A percentile compares a stretch with the other conserved stretches of the same genome.
Conservation (phyloP, 2,329 filamentous ascomycete species). For the Fusarium nematophilum region DNA sequence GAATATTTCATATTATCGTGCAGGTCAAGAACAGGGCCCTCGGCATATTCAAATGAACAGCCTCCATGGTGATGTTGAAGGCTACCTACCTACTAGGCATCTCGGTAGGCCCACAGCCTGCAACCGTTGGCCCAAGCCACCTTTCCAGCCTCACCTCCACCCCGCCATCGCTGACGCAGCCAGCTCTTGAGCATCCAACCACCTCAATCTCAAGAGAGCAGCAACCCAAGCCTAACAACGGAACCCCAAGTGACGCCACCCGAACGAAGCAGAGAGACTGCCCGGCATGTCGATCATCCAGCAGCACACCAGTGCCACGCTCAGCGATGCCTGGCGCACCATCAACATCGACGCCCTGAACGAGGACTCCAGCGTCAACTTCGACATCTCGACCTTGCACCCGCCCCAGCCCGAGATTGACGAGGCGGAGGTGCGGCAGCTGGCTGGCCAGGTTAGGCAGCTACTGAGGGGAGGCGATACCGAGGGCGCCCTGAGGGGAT, state of each 20-base stretch:
- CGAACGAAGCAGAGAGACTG: not conserved
- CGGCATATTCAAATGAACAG: too few relatives aligned
- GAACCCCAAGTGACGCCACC: constrained; percentile 9
- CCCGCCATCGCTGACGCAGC: constrained; percentile 51
- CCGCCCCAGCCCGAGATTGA: constrained; percentile 79
- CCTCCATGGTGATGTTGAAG: too few relatives aligned
- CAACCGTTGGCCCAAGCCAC: constrained; percentile 27
- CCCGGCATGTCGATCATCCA: constrained; percentile 73
- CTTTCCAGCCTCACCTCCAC: constrained; percentile 43
- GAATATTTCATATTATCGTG: too few relatives aligned
- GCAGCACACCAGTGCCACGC: constrained; percentile 69
- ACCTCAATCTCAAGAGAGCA: constrained; percentile 31
- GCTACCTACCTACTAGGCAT: too few relatives aligned
- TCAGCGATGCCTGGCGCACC: constrained; percentile 79
- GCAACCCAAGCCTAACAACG: constrained; percentile 4
- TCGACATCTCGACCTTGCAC: constrained; percentile 85
- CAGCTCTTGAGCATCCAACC: constrained; percentile 26
- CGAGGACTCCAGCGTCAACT: constrained; percentile 91
- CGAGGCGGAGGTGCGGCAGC: constrained; percentile 81
- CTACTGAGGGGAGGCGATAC: constrained; percentile 86
- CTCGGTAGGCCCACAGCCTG: too few relatives aligned
- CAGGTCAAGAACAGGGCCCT: too few relatives aligned
- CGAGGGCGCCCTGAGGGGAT: constrained; percentile 86
- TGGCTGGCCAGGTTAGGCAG: constrained; percentile 86
- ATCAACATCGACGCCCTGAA: constrained; percentile 95